These are phyloP conservation scores for Scutellaria minor DNA, from an alignment of 257 asterid species.

Conservation along the genomic window DNA sequence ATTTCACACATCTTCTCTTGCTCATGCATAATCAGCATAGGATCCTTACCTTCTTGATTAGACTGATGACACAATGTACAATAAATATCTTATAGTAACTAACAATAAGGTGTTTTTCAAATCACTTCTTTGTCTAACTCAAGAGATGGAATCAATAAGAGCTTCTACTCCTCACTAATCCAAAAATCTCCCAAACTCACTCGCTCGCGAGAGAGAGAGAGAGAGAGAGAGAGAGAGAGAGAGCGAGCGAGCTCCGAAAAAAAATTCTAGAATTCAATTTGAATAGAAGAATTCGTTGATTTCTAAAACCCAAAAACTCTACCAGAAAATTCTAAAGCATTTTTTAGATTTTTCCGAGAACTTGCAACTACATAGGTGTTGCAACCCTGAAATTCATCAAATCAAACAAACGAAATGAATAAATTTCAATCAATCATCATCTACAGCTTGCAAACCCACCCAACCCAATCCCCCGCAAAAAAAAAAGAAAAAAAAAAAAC, in stretches of 20 bases:
- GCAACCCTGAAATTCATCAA: constrained; percentile 24
- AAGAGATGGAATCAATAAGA: not conserved
- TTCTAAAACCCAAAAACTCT: not conserved
- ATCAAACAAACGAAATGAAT: not conserved
- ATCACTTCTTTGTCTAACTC: constrained; percentile 9
- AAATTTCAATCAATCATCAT: not conserved
- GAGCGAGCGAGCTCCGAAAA: not conserved
- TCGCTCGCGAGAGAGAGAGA: not conserved
- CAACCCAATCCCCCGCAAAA: not conserved
- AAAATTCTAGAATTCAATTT: too few species aligned
- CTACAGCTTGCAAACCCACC: constrained; percentile 18
- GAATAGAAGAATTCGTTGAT: not conserved
- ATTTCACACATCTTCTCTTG: constrained; percentile 3
- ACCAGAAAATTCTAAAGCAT: not conserved
- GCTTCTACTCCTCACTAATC: not conserved
- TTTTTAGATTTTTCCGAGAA: not conserved
- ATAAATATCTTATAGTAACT: not conserved
- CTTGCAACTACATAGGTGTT: not conserved
- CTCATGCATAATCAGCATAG: not conserved
- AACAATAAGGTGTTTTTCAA: not conserved
- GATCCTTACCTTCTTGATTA: not conserved
- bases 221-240: not conserved
- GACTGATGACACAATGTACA: not conserved
- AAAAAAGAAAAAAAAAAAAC: too few species aligned
- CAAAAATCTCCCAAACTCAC: not conserved